Evolutionary conservation across 805 yeast species (phyloP).

Genomic region (Tanozyma kutaoensis): DNA sequence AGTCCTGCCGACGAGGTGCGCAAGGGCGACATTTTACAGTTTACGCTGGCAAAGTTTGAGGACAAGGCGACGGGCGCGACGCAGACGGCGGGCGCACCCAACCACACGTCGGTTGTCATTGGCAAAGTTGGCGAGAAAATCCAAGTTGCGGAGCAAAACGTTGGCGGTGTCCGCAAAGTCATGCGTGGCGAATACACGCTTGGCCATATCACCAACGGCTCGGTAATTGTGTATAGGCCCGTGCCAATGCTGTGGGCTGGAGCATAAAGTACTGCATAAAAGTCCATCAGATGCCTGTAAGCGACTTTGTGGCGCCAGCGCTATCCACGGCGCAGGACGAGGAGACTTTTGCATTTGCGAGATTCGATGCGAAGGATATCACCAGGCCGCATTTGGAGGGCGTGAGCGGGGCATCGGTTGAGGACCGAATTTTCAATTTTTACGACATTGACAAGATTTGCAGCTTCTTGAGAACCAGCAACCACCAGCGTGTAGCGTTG

Average conservation of each 20-base stretch:
- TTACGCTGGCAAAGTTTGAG: conserved; percentile 24
- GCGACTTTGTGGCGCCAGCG: too few relatives aligned
- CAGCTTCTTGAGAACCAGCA: conserved; percentile 16
- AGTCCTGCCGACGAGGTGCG: conserved; percentile 24
- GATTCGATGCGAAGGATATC: conserved; percentile 14
- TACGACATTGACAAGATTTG: conserved; percentile 43
- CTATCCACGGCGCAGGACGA: conserved; percentile 68
- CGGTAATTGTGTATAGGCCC: conserved; percentile 33
- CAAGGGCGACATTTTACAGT: conserved; percentile 47
- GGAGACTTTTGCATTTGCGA: conserved; percentile 34
- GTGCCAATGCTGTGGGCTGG: conserved; percentile 31
- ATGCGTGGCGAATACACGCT: conserved; percentile 23
- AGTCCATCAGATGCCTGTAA: too few relatives aligned
- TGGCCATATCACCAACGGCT: conserved; percentile 26
- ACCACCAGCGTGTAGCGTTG: conserved; percentile 48
- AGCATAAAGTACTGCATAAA: too few relatives aligned
- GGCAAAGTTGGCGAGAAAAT: conserved; percentile 15
- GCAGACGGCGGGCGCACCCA: conserved; percentile 35
- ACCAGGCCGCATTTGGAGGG: conserved; percentile 14
- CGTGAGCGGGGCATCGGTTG: conserved; percentile 12
- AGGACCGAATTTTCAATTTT: conserved; percentile 27
- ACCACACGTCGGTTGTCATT: conserved; percentile 33
- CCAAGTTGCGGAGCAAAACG: conserved; percentile 36
- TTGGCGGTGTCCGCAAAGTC: conserved; percentile 28
- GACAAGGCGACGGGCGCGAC: conserved; percentile 18